These are phyloP conservation scores for Artomyces pyxidatus DNA, from an alignment of 768 basidiomycete species.

Conservation along the genomic window DNA sequence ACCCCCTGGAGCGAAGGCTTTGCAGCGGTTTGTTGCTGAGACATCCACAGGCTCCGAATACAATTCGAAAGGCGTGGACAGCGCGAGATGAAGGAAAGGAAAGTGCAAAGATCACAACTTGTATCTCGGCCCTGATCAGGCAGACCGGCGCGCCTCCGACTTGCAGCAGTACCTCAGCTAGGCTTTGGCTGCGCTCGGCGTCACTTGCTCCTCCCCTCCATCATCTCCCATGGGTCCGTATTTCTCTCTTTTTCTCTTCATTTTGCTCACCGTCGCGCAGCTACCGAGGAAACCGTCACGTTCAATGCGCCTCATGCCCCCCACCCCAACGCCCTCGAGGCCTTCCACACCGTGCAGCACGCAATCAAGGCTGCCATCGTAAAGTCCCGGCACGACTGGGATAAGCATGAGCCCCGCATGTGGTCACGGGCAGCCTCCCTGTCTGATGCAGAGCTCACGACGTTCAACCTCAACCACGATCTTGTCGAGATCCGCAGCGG, in stretches of 20 bases:
- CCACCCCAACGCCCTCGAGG: conserved; percentile 50
- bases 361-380: conserved; percentile 59
- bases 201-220: neutral
- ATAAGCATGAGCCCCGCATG: conserved; percentile 64
- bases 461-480: conserved; percentile 40
- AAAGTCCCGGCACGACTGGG: conserved; percentile 62
- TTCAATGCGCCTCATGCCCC: conserved; percentile 57
- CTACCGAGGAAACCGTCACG: conserved; percentile 45
- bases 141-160: neutral
- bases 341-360: conserved; percentile 47
- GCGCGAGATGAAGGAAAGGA: conserved; percentile 8
- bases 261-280: conserved; percentile 24
- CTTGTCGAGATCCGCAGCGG: conserved; percentile 45
- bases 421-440: conserved; percentile 53
- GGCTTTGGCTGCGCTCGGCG: conserved; percentile 2
- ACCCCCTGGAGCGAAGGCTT: conserved; percentile 92
- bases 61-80: conserved; percentile 14
- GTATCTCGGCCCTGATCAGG: too few relatives aligned
- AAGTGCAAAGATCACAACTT: neutral
- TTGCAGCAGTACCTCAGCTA: neutral
- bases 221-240: neutral
- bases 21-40: conserved; percentile 75
- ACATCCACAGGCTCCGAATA: conserved; percentile 68
- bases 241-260: neutral
- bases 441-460: conserved; percentile 42